Percentiles rank a stretch among this genome's conserved stretches.
Conservation (phyloP, 768 basidiomycete species). For the Mycena polygramma region DNA sequence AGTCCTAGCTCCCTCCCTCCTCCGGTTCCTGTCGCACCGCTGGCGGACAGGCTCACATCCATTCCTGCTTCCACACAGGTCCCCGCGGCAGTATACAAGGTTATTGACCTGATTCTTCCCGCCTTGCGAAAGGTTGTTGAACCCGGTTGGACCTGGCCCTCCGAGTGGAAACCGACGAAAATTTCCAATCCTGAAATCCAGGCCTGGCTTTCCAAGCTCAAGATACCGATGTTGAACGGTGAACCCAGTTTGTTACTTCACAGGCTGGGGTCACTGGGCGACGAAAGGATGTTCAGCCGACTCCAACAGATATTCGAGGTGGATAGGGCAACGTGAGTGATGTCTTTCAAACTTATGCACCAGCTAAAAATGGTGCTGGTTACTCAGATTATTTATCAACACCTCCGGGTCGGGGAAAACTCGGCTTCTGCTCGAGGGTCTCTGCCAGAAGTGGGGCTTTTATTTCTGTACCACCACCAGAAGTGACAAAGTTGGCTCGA, state of each 20-base stretch:
- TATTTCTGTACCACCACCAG: slow-evolving; percentile 23
- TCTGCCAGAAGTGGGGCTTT: slow-evolving; percentile 36
- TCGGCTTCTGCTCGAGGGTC: slow-evolving; percentile 32
- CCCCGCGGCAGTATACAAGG: too few species aligned
- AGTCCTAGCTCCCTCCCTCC: too few species aligned
- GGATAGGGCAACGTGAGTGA: not conserved
- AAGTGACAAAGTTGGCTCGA: not conserved
- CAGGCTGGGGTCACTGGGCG: not conserved
- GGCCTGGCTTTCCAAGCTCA: not conserved
- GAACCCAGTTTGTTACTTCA: slow-evolving; percentile 8
- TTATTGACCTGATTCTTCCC: too few species aligned
- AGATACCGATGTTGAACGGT: not conserved
- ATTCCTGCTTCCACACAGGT: too few species aligned
- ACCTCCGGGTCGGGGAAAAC: slow-evolving; percentile 37
- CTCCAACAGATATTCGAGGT: not conserved
- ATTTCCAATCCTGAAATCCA: not conserved
- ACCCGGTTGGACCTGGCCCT: too few species aligned
- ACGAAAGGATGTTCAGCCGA: not conserved
- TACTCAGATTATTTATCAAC: slow-evolving; percentile 9
- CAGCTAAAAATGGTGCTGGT: not conserved
- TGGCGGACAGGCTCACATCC: too few species aligned
- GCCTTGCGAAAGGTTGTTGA: too few species aligned
- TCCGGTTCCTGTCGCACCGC: too few species aligned
- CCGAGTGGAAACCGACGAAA: too few species aligned
- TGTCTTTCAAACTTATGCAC: too few species aligned